Conservation (phyloP, 1,139 yeast species). For the Geotrichum candidum region DNA sequence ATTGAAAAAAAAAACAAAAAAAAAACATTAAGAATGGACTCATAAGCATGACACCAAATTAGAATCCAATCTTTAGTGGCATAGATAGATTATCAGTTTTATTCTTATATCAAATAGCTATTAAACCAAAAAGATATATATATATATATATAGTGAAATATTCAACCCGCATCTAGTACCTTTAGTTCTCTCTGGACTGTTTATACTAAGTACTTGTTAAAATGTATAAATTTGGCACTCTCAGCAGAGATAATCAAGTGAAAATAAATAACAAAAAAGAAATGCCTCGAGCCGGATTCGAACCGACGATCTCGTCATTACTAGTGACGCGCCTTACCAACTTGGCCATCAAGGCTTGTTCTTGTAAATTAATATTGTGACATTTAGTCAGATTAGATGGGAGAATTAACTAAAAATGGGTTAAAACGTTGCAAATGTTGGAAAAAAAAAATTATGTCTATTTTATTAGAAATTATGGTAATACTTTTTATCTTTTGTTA, state of each 20-base stretch:
- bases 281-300: constrained; percentile 76
- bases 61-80: too few relatives aligned
- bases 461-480: neutral
- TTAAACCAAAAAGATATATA: too few relatives aligned
- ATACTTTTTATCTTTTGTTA: neutral
- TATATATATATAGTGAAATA: too few relatives aligned
- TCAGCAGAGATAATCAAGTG: neutral
- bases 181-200: too few relatives aligned
- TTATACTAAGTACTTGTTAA: neutral
- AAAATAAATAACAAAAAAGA: constrained; percentile 28
- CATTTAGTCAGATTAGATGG: neutral
- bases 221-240: neutral
- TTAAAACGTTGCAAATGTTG: neutral
- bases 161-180: too few relatives aligned
- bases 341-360: constrained; percentile 41
- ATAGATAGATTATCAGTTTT: too few relatives aligned
- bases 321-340: constrained; percentile 60
- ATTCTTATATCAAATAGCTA: too few relatives aligned
- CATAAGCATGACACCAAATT: too few relatives aligned
- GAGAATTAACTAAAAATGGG: neutral
- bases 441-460: too few relatives aligned
- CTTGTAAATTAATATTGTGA: neutral
- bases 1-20: neutral
- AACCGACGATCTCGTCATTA: constrained; percentile 88
- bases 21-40: too few relatives aligned